A percentile compares a stretch with the other conserved stretches of the same genome.
Conservation (phyloP, 345 rosid genomes). For the Lumnitzera racemosa region DNA sequence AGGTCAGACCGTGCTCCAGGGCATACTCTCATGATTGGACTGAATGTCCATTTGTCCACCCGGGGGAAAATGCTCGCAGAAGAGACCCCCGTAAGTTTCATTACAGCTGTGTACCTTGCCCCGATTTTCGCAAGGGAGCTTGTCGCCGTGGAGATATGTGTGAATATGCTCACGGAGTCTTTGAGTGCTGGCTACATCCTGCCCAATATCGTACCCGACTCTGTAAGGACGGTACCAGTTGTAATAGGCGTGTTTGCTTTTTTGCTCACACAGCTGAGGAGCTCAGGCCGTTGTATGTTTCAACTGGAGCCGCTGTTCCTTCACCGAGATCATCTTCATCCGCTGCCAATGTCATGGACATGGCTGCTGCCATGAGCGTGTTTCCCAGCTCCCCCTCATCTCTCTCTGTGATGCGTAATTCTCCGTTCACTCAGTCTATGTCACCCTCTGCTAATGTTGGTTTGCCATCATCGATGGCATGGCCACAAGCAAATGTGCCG, state of each 20-base stretch:
- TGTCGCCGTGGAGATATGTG: slow-evolving; percentile 96
- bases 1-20: slow-evolving; percentile 89
- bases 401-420: slow-evolving; percentile 67
- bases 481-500: slow-evolving; percentile 91
- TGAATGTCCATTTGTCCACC: slow-evolving; percentile 95
- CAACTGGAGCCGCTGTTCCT: slow-evolving; percentile 87
- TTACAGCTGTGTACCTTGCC: slow-evolving; percentile 95
- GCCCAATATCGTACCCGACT: slow-evolving; percentile 91
- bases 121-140: slow-evolving; percentile 89
- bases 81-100: slow-evolving; percentile 96
- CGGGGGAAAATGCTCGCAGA: slow-evolving; percentile 94
- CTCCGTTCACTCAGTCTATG: slow-evolving; percentile 74
- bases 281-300: slow-evolving; percentile 75
- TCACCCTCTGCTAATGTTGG: slow-evolving; percentile 75
- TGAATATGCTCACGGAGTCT: slow-evolving; percentile 96
- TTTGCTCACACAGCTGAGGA: slow-evolving; percentile 92
- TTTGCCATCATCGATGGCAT: slow-evolving; percentile 54
- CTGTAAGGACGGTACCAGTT: slow-evolving; percentile 82
- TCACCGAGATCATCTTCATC: slow-evolving; percentile 74
- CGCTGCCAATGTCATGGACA: slow-evolving; percentile 46
- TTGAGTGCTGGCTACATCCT: slow-evolving; percentile 98
- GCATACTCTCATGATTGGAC: slow-evolving; percentile 99
- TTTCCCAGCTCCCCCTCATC: slow-evolving; percentile 83
- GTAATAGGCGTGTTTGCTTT: slow-evolving; percentile 88
- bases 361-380: slow-evolving; percentile 68